These are phyloP conservation scores for Saussurea involucrata DNA, from an alignment of 129 eudicot genomes.

Conservation along the genomic window DNA sequence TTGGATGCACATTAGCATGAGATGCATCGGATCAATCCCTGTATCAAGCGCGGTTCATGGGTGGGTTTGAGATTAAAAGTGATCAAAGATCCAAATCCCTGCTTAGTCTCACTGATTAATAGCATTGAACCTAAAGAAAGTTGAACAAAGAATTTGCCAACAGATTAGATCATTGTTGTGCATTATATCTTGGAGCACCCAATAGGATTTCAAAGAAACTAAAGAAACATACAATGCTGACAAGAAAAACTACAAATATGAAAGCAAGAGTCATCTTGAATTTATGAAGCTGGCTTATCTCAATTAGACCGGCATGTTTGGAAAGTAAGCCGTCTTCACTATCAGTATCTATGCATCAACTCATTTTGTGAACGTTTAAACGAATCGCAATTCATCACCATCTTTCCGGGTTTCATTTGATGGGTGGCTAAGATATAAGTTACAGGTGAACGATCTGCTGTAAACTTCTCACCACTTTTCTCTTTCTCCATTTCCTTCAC, in stretches of 20 bases:
- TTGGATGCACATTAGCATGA: no score
- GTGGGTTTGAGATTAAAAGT: no score
- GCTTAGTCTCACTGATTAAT: no score
- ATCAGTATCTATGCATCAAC: constrained; percentile 13
- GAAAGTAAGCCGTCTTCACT: not conserved
- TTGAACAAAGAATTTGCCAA: constrained; percentile 17
- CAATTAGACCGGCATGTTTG: not conserved
- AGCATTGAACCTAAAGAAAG: constrained; percentile 8
- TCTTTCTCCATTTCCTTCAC: constrained; percentile 16
- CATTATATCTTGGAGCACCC: constrained; percentile 15
- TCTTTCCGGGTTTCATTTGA: constrained; percentile 39
- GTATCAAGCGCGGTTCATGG: no score
- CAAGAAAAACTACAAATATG: not conserved
- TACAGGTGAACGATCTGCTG: constrained; percentile 40
- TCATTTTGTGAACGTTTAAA: constrained; percentile 20
- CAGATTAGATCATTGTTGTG: constrained; percentile 8
- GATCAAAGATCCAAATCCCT: no score
- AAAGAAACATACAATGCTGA: constrained; percentile 17
- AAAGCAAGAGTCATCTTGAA: constrained; percentile 12
- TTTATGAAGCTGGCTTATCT: constrained; percentile 17
- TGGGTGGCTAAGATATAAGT: constrained; percentile 55
- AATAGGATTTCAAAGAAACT: not conserved
- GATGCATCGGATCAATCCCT: no score
- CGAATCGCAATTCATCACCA: constrained; percentile 56
- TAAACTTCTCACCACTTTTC: constrained; percentile 18